Evolutionary conservation across 306 rosid genomes (phyloP), one percentile per base, ranked within the genome.

Genomic region (Canavalia gladiata): DNA sequence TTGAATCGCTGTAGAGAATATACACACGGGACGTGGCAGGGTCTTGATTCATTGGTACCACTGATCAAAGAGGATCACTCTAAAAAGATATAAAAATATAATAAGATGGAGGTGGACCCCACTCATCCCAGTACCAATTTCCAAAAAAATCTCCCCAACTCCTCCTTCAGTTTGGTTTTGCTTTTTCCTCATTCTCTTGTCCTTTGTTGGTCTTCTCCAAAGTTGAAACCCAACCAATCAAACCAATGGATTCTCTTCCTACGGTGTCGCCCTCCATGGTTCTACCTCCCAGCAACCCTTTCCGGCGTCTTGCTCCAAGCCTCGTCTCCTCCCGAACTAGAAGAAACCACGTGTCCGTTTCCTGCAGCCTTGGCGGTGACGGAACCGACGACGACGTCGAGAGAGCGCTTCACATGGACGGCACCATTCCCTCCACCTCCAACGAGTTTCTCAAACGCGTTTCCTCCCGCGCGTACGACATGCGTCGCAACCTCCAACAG

Each of bases 381-480:
- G 78, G 77, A 8, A 82, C 77, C 1, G 75, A 71, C 9, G 83
- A 79, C 2, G 84, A 75, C 60, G 89, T 93, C 9, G 97, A 95
- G 39, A 85, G 87, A 65, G 99, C 99, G 37, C 91, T 95, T 64
- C 90, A 87, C 58, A 77, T 93, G 85, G 98, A 95, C 56, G 98
- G 97, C 2, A 77, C 81, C 39, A 95, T 95, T 78, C 99, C 98
- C 3, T 88, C 88, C 2, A 88, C 88, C 62, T 93, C 99, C 30
- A 72, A 85, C 42, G 99, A 95, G 87, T 93, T 95, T 49, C 88
- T 95, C 41, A 93, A 90, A 72, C 90, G 86, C 42, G 93, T 95
- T 11, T 95, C 99, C 10, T 95, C 99, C 0, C 99, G 98, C 57
- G 99, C 99, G 66, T 95, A 95, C 80, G 97, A 90, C 71, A 93